A percentile compares a stretch with the other conserved stretches of the same genome.
Evolutionary conservation across 805 yeast genomes (phyloP).

Genomic region (Debaryomyces prosopidis): DNA sequence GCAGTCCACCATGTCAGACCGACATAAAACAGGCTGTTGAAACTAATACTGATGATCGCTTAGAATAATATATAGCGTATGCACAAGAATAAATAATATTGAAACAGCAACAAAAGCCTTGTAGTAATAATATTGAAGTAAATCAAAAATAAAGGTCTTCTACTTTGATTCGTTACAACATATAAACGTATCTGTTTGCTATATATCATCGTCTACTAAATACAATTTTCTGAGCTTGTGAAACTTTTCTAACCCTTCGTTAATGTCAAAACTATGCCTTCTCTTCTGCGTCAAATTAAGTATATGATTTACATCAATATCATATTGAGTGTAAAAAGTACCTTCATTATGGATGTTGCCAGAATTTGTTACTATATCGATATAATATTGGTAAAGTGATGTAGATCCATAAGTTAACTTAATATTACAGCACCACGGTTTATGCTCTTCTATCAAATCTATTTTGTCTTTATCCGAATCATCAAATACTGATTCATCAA

Average conservation of each 20-base stretch:
- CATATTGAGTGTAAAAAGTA: constrained; percentile 14
- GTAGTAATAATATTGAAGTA: too few relatives aligned
- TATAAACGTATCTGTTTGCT: too few relatives aligned
- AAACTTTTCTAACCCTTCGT: constrained; percentile 33
- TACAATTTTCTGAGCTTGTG: constrained; percentile 36
- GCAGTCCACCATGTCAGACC: constrained; percentile 27
- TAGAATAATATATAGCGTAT: too few relatives aligned
- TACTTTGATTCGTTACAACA: too few relatives aligned
- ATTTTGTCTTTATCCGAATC: constrained; percentile 16
- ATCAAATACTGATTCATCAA: constrained; percentile 7
- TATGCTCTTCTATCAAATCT: constrained; percentile 30
- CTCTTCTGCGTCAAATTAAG: constrained; percentile 13
- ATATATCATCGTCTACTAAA: constrained; percentile 16
- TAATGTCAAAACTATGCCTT: constrained; percentile 25
- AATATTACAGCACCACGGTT: constrained; percentile 34
- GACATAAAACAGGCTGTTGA: neutral
- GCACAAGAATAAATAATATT: too few relatives aligned
- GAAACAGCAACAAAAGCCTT: too few relatives aligned
- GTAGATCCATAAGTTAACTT: constrained; percentile 11
- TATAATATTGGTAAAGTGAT: constrained; percentile 21
- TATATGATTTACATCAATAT: constrained; percentile 13
- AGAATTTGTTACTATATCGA: constrained; percentile 20
- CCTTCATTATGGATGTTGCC: constrained; percentile 26
- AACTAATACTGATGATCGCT: too few relatives aligned
- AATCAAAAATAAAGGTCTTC: too few relatives aligned